A percentile compares a stretch with the other conserved stretches of the same genome.
phyloP scores from a whole-genome alignment of 768 basidiomycete species.

The Boletus vinaceobasis region DNA sequence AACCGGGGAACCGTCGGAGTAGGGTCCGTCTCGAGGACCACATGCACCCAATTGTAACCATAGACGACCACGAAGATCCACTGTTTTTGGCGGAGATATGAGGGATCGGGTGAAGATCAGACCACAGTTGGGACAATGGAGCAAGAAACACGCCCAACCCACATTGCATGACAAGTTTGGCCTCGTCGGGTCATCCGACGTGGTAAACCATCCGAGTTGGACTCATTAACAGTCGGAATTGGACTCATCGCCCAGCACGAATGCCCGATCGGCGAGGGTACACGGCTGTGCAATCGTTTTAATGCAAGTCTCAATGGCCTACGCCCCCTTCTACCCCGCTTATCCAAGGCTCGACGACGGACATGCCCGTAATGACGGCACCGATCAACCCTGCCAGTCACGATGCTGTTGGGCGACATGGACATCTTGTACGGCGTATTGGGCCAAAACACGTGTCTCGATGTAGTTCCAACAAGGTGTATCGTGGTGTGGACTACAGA shows the following conservation, averaged over 20 bases:
- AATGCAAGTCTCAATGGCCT: background rate
- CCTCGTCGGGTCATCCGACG: background rate
- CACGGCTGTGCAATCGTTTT: too few relatives aligned
- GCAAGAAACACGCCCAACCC: slow-evolving; percentile 1
- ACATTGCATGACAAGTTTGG: background rate
- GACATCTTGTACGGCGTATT: too few relatives aligned
- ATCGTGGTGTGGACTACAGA: too few relatives aligned
- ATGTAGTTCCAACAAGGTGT: too few relatives aligned
- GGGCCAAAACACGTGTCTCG: too few relatives aligned
- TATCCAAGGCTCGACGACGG: background rate
- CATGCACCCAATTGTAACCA: background rate
- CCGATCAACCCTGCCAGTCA: too few relatives aligned
- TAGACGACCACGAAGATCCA: slow-evolving; percentile 8
- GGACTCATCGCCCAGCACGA: too few relatives aligned
- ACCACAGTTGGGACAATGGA: background rate
- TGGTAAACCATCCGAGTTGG: background rate
- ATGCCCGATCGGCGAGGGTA: too few relatives aligned
- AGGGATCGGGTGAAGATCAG: background rate
- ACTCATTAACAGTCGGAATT: background rate
- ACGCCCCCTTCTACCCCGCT: background rate
- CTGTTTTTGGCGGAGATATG: slow-evolving; percentile 19
- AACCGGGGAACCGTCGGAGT: background rate
- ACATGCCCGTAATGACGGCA: background rate
- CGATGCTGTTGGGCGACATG: background rate
- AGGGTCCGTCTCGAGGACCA: background rate